Percentiles rank a stretch among this genome's conserved stretches.
Evolutionary conservation across 345 rosid genomes (phyloP).

Genomic region (Corymbia maculata): DNA sequence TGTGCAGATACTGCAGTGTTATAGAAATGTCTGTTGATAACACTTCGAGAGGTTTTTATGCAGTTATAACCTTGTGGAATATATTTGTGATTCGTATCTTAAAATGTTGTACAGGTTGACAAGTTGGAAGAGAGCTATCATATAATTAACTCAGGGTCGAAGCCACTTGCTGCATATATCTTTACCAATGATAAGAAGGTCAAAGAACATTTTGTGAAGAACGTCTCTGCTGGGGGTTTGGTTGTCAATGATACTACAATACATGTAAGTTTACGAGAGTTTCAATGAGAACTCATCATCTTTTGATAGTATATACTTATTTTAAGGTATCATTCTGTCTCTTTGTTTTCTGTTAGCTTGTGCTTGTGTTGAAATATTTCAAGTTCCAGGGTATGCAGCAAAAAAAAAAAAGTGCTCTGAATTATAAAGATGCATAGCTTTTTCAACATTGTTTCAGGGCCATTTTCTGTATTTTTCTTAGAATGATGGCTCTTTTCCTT

Average conservation of each 20-base stretch:
- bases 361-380: not conserved
- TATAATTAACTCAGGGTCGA: slow-evolving; percentile 56
- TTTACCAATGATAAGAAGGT: slow-evolving; percentile 71
- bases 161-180: slow-evolving; percentile 94
- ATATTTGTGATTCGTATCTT: not conserved
- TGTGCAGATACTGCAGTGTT: not conserved
- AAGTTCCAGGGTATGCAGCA: not conserved
- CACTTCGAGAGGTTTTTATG: not conserved
- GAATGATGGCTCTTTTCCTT: not conserved
- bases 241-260: slow-evolving; percentile 73
- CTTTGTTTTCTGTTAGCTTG: not conserved
- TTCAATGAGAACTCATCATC: not conserved
- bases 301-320: not conserved
- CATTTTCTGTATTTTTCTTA: not conserved
- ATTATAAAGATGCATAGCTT: not conserved
- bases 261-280: slow-evolving; percentile 43
- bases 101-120: slow-evolving; percentile 36
- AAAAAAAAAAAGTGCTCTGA: not conserved
- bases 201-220: slow-evolving; percentile 50
- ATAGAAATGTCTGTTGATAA: not conserved
- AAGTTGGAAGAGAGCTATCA: slow-evolving; percentile 72
- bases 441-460: not conserved
- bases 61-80: not conserved
- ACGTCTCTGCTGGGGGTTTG: slow-evolving; percentile 81
- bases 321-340: not conserved